Conservation (phyloP, 495 filamentous ascomycete species). For the Aspergillus nanangensis region DNA sequence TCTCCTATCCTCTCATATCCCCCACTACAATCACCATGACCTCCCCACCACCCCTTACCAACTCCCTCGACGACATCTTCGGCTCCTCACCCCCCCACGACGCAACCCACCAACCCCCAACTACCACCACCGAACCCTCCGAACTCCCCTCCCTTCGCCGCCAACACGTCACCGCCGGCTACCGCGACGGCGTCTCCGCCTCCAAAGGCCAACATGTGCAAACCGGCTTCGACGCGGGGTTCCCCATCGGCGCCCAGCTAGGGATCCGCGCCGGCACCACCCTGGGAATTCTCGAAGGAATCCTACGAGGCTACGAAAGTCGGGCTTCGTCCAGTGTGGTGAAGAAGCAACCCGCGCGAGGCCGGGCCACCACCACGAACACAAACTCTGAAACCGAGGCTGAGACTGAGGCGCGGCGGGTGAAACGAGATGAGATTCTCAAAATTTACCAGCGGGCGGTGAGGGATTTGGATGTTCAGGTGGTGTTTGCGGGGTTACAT, state of each 20-base stretch:
- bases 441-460: constrained; percentile 48
- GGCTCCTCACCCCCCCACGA: constrained; percentile 36
- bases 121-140: constrained; percentile 41
- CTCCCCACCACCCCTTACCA: constrained; percentile 16
- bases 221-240: constrained; percentile 85
- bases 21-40: constrained; percentile 2
- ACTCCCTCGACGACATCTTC: constrained; percentile 46
- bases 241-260: constrained; percentile 69
- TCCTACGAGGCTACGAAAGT: constrained; percentile 39
- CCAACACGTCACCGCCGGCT: constrained; percentile 80
- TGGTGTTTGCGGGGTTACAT: constrained; percentile 64
- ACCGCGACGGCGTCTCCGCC: constrained; percentile 75
- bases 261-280: constrained; percentile 67
- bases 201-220: constrained; percentile 72
- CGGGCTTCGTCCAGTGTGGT: constrained; percentile 19
- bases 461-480: constrained; percentile 55
- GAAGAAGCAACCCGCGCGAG: constrained; percentile 22
- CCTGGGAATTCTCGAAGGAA: constrained; percentile 66
- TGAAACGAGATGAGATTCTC: constrained; percentile 28
- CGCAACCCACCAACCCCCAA: background rate
- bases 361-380: background rate
- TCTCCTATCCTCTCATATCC: background rate
- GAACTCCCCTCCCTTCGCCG: constrained; percentile 72
- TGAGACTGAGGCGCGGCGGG: constrained; percentile 9
- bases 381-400: background rate